Evolutionary conservation across 352 stramenopile species (phyloP).

Genomic region (Pythium phragmiticola): DNA sequence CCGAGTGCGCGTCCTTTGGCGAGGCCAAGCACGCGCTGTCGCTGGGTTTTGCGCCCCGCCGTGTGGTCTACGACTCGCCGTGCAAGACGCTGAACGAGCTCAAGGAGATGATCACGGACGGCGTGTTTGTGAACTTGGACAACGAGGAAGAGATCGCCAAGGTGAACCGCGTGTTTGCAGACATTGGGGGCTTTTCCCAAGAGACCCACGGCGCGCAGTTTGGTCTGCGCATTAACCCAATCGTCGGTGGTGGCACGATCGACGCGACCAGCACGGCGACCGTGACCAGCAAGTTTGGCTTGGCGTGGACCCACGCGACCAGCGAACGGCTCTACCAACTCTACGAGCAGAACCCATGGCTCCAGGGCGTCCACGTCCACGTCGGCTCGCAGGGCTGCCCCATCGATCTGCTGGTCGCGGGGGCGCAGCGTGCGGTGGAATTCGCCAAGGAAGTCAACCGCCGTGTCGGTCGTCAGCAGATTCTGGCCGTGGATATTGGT

Average conservation of each 20-base stretch:
- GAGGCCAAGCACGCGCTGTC: slow-evolving; percentile 81
- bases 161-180: slow-evolving; percentile 53
- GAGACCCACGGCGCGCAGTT: slow-evolving; percentile 55
- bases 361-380: slow-evolving; percentile 89
- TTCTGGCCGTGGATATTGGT: slow-evolving; percentile 89
- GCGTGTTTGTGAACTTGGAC: slow-evolving; percentile 91
- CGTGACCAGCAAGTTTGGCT: slow-evolving; percentile 90
- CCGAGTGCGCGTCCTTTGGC: slow-evolving; percentile 80
- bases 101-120: slow-evolving; percentile 64
- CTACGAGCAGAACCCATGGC: slow-evolving; percentile 73
- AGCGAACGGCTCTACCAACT: slow-evolving; percentile 49
- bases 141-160: slow-evolving; percentile 90
- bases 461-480: slow-evolving; percentile 51
- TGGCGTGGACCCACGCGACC: slow-evolving; percentile 65
- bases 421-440: slow-evolving; percentile 65
- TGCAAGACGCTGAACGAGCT: slow-evolving; percentile 90
- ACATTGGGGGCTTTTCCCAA: slow-evolving; percentile 30
- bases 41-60: slow-evolving; percentile 64
- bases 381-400: slow-evolving; percentile 86
- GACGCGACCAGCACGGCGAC: slow-evolving; percentile 85
- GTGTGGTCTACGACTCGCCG: slow-evolving; percentile 91
- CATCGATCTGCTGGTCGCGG: slow-evolving; percentile 79
- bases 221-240: slow-evolving; percentile 90
- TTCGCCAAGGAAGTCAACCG: slow-evolving; percentile 82
- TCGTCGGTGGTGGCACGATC: slow-evolving; percentile 88